Base-by-base conservation (phyloP, 352 stramenopile genomes). In the Phytopythium ostracodes region DNA sequence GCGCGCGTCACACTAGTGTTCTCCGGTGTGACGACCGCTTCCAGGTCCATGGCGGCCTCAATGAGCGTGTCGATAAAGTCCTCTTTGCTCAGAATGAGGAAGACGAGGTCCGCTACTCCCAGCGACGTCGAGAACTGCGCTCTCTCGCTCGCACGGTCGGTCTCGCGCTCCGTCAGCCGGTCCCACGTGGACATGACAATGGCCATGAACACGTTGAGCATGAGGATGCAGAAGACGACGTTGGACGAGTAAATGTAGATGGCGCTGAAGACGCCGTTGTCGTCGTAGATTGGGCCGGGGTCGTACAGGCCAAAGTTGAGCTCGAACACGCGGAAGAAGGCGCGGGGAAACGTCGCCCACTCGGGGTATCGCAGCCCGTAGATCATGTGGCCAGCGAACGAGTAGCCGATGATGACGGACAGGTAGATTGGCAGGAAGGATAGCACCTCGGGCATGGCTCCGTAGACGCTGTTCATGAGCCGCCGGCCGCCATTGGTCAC, bases 131-230 rank as follows among this genome's bases (percentile, higher is more conserved):
- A 84, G 51, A 69, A 89, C 43, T 79, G 60, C 8, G 72, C 65
- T 22, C 73, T 73, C 56, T 89, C 80, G 38, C 63, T 65, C 5
- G 74, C 68, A 11, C 75, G 79, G 17, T 84, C 76, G 20, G 67
- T 62, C 64, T 89, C 80, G 38, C 76, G 64, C n/a, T 88, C 80
- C 0, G 70, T 74, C 22, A 87, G 68, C 0, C 78, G 66, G 33
- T 89, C 77, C 80, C 80, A 88, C 29, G 78, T 89, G 44, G 70
- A 86, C 78, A 89, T 88, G 53, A 89, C 77, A 60, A 89, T 89
- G 22, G 80, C 80, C 80, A 89, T 89, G 60, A 89, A 89, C 1
- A 89, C 72, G 51, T 89, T 89, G 43, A 89, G 75, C 80, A 89
- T 87, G 59, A 89, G 76, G 59, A 89, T 89, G 59, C 77, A 88